phyloP scores from a whole-genome alignment of 257 asterid genomes.

The Ocimum tenuiflorum region DNA sequence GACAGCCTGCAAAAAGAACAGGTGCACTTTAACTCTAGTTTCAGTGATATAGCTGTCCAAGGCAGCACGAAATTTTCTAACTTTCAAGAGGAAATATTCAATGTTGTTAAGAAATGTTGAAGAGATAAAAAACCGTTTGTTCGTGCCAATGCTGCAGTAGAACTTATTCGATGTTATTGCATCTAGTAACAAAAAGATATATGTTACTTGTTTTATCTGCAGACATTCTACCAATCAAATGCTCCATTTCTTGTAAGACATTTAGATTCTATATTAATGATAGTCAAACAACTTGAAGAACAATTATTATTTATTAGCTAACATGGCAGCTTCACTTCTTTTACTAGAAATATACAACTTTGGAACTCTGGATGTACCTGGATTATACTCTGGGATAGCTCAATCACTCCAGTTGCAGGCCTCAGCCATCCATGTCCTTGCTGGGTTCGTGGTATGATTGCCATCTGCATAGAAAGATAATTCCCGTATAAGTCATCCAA shows the following conservation, averaged over 20 bases:
- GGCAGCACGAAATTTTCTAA: too few relatives aligned
- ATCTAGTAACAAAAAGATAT: too few relatives aligned
- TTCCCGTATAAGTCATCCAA: constrained; percentile 9
- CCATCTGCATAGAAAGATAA: constrained; percentile 57
- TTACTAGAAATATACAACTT: not conserved
- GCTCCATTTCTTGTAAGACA: too few relatives aligned
- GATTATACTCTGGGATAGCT: constrained; percentile 82
- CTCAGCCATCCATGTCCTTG: constrained; percentile 97
- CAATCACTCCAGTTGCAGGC: constrained; percentile 97
- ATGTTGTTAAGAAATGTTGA: too few relatives aligned
- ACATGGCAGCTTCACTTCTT: constrained; percentile 11
- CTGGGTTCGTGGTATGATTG: constrained; percentile 80
- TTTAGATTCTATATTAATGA: too few relatives aligned
- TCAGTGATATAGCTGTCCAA: not conserved
- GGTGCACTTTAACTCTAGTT: constrained; percentile 8
- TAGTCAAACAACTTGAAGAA: not conserved
- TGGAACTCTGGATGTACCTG: constrained; percentile 48
- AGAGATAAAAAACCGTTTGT: too few relatives aligned
- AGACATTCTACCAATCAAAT: too few relatives aligned
- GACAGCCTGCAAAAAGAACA: constrained; percentile 62
- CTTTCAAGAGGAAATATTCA: too few relatives aligned
- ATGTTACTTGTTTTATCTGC: too few relatives aligned
- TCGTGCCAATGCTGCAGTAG: too few relatives aligned
- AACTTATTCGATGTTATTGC: too few relatives aligned
- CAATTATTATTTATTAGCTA: not conserved